Base-by-base conservation (phyloP, 2,329 filamentous ascomycete species). In the Knufia petricola region DNA sequence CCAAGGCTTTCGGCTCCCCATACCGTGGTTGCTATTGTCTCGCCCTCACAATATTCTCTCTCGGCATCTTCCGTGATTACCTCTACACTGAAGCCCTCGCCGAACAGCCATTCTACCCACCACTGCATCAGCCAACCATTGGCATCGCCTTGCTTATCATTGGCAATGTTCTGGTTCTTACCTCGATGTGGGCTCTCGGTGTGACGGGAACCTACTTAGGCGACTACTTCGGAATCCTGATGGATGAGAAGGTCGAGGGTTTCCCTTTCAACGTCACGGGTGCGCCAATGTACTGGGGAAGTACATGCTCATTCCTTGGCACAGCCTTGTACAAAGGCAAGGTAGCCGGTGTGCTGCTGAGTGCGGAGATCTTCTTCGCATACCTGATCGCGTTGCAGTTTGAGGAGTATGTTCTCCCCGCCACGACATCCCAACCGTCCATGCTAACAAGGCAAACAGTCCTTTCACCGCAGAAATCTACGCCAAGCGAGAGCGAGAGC, bases 221-320 rank as follows among this genome's bases (percentile, higher is more conserved):
- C 59, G 92, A 98, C 72, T 98, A 98, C 75, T 98, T 96, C 64
- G 92, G 92, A 59, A 95, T 96, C 65, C 75, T 98, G 57, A 94
- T 95, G 88, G 90, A 96, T 64, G 73, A 84, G 58, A 90, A 90
- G 61, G 89, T 98, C 46, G 94, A 88, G 10, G 84, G 86, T 12
- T 98, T 98, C 65, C 92, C 92, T 2, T 98, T 98, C 76, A 96
- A 85, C 67, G 77, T 96, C 52, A 89, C 84, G 48, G 79, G 81
- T 56, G 84, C 87, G 46, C 92, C 92, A 54, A 98, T 98, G 92
- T 98, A 98, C 74, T 85, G 88, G 71, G 92, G 92, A 50, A 87
- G 83, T 53, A 92, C 90, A 20, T 76, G 94, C 76, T 90, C 84
- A 69, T 98, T 98, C 69, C 69, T 96, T 50, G 92, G 87, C 20